Percentiles rank a stretch among this genome's conserved stretches.
phyloP scores from a whole-genome alignment of 768 basidiomycete species.

The Candolleomyces aberdarensis region DNA sequence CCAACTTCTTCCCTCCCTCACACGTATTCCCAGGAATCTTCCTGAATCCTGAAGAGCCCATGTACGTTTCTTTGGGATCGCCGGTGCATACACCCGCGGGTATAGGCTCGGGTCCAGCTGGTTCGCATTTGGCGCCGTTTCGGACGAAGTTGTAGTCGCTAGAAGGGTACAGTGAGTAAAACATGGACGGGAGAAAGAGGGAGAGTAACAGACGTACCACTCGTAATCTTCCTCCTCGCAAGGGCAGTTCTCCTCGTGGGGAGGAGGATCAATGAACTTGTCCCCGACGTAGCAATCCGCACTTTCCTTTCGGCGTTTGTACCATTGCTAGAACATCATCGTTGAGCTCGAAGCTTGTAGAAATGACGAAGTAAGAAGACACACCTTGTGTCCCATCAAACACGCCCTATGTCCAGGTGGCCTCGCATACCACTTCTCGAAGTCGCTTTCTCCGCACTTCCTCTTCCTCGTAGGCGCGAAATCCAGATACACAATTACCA shows the following conservation, averaged over 20 bases:
- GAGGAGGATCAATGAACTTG: constrained; percentile 85
- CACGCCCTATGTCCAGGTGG: constrained; percentile 70
- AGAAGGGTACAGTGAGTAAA: constrained; percentile 3
- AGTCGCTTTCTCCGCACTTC: constrained; percentile 70
- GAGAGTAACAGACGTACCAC: constrained; percentile 53
- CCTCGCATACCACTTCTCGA: constrained; percentile 87
- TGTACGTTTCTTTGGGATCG: constrained; percentile 57
- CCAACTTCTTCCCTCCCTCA: constrained; percentile 65
- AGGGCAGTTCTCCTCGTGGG: constrained; percentile 76
- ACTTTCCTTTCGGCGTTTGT: constrained; percentile 74
- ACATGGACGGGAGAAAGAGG: background rate
- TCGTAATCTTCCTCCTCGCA: constrained; percentile 91
- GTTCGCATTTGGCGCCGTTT: constrained; percentile 70
- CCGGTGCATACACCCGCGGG: constrained; percentile 68
- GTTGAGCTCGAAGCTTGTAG: background rate
- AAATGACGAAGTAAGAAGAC: background rate
- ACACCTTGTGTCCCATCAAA: background rate
- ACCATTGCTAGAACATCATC: constrained; percentile 75
- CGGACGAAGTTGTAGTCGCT: constrained; percentile 91
- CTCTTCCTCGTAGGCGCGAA: constrained; percentile 66
- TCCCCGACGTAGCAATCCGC: constrained; percentile 89
- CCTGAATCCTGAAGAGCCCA: constrained; percentile 89
- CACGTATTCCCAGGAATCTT: constrained; percentile 94
- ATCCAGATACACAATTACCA: constrained; percentile 78
- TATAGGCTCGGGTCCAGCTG: constrained; percentile 85